A percentile compares a stretch with the other conserved stretches of the same genome.
Evolutionary conservation across 495 filamentous ascomycete species (phyloP).

Genomic region (Pseudomonodictys pantanalensis): DNA sequence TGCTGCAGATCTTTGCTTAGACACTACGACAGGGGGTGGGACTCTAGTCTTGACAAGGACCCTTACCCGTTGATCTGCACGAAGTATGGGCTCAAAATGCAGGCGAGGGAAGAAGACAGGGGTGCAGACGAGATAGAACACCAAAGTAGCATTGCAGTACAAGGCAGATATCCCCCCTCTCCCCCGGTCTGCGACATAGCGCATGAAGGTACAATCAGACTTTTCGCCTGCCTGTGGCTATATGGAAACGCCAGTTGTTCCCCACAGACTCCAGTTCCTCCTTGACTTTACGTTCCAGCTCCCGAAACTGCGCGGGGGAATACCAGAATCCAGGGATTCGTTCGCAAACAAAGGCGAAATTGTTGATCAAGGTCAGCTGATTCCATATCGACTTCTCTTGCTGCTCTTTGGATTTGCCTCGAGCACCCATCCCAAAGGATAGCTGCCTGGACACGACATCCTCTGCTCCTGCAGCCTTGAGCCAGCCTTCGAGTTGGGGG

Average conservation of each 20-base stretch:
- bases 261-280: slow-evolving; percentile 6
- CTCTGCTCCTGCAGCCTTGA: slow-evolving; percentile 7
- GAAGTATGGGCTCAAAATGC: too few species aligned
- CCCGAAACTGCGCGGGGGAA: slow-evolving; percentile 1
- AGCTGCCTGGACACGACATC: slow-evolving; percentile 8
- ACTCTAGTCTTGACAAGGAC: too few species aligned
- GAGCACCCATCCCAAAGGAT: slow-evolving; percentile 9
- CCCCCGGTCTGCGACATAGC: too few species aligned
- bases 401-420: not conserved
- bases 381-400: slow-evolving; percentile 3
- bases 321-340: slow-evolving; percentile 20
- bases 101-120: too few species aligned
- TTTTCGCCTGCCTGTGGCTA: too few species aligned
- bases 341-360: slow-evolving; percentile 9
- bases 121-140: too few species aligned
- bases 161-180: too few species aligned
- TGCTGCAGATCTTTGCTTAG: too few species aligned
- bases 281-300: not conserved
- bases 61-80: too few species aligned
- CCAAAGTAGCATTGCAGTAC: too few species aligned
- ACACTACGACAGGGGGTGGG: too few species aligned
- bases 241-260: slow-evolving; percentile 10
- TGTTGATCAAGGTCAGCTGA: slow-evolving; percentile 3
- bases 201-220: too few species aligned
- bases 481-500: slow-evolving; percentile 5